phyloP scores from a whole-genome alignment of 2,329 filamentous ascomycete species.

The Fusarium pseudograminearum region DNA sequence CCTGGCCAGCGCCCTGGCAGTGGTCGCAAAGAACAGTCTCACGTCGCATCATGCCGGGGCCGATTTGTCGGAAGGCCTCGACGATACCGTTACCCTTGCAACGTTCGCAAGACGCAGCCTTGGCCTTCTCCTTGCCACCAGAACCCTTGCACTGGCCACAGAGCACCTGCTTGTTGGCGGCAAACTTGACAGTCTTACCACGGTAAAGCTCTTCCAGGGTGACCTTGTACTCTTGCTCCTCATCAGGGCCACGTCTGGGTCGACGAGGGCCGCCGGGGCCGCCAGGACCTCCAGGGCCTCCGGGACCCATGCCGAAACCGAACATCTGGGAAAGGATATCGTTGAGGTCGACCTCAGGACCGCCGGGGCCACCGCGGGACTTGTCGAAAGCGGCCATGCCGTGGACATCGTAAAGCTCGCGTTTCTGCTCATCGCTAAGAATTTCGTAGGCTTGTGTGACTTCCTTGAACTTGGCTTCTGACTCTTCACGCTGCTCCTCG shows the following conservation, averaged over 20 bases:
- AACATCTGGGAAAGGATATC: slow-evolving; percentile 97
- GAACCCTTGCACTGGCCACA: slow-evolving; percentile 89
- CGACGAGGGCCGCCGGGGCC: slow-evolving; percentile 67
- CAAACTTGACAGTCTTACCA: slow-evolving; percentile 97
- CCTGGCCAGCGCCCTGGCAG: slow-evolving; percentile 85
- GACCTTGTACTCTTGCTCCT: slow-evolving; percentile 92
- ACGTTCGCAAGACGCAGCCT: slow-evolving; percentile 82
- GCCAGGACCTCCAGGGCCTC: slow-evolving; percentile 58
- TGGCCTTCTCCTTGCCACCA: slow-evolving; percentile 92
- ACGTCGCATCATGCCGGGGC: slow-evolving; percentile 86
- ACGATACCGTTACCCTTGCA: slow-evolving; percentile 85
- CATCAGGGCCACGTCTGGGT: slow-evolving; percentile 80
- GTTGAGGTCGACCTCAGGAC: slow-evolving; percentile 84
- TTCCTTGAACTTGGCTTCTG: slow-evolving; percentile 92
- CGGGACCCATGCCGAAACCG: slow-evolving; percentile 74
- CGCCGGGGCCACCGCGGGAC: slow-evolving; percentile 73
- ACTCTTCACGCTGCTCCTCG: slow-evolving; percentile 83
- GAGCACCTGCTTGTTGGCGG: slow-evolving; percentile 92
- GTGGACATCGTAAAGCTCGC: slow-evolving; percentile 89
- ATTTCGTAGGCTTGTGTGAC: slow-evolving; percentile 98
- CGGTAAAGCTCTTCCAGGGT: slow-evolving; percentile 96
- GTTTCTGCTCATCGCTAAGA: slow-evolving; percentile 93
- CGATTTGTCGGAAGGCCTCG: slow-evolving; percentile 83
- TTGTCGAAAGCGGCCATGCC: slow-evolving; percentile 97
- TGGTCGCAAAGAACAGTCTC: slow-evolving; percentile 83